These are phyloP conservation scores for Fusarium metavorans DNA, from an alignment of 2,329 filamentous ascomycete genomes.

Conservation along the genomic window DNA sequence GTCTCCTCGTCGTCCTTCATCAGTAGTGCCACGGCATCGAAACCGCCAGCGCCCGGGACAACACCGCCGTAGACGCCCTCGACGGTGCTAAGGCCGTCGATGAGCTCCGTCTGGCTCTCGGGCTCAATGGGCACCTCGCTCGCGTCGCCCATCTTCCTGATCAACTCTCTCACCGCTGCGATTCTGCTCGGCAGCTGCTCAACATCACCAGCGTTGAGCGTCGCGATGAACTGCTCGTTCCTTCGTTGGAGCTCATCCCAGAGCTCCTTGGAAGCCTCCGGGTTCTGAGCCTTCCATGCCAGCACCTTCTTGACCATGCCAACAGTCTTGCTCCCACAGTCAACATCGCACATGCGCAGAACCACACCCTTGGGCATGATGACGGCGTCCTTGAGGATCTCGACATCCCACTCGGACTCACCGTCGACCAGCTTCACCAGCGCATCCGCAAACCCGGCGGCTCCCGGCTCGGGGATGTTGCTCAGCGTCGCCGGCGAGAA, in stretches of 20 bases:
- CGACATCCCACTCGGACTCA: slow-evolving; percentile 78
- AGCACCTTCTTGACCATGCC: slow-evolving; percentile 96
- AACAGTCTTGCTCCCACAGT: slow-evolving; percentile 92
- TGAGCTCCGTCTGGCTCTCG: slow-evolving; percentile 81
- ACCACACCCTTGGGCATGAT: slow-evolving; percentile 79
- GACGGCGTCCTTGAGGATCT: slow-evolving; percentile 77
- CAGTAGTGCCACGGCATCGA: slow-evolving; percentile 87
- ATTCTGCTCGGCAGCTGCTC: slow-evolving; percentile 60
- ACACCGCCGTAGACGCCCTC: slow-evolving; percentile 90
- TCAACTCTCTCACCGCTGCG: slow-evolving; percentile 67
- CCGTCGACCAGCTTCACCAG: slow-evolving; percentile 77
- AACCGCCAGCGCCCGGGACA: slow-evolving; percentile 93
- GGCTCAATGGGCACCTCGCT: slow-evolving; percentile 92
- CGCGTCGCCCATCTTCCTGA: slow-evolving; percentile 80
- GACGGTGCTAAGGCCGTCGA: slow-evolving; percentile 79
- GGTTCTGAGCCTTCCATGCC: slow-evolving; percentile 78
- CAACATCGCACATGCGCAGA: slow-evolving; percentile 94
- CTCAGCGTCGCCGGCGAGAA: slow-evolving; percentile 85
- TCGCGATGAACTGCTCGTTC: slow-evolving; percentile 77
- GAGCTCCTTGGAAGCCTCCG: slow-evolving; percentile 72
- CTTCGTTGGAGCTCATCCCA: slow-evolving; percentile 81
- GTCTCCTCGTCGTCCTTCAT: slow-evolving; percentile 79
- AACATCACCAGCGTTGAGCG: slow-evolving; percentile 66
- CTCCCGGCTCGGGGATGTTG: slow-evolving; percentile 73
- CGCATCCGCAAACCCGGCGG: slow-evolving; percentile 73